phyloP scores from a whole-genome alignment of 305 asterid species.

The Plantago coronopus region DNA sequence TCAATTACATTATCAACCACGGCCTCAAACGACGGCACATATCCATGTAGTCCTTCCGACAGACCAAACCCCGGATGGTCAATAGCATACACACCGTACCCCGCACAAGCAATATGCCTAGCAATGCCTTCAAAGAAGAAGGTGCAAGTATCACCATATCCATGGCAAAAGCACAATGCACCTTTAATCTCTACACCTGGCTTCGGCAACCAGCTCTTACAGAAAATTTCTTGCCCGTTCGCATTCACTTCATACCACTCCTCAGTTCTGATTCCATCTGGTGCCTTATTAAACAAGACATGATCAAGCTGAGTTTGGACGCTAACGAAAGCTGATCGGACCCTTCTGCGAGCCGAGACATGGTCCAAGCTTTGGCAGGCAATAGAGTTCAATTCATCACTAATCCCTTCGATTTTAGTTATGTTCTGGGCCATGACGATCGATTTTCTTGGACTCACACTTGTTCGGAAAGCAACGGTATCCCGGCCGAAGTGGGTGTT shows the following conservation, averaged over 20 bases:
- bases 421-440: slow-evolving; percentile 51
- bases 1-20: slow-evolving; percentile 78
- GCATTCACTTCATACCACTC: slow-evolving; percentile 94
- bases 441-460: slow-evolving; percentile 7
- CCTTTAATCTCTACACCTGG: slow-evolving; percentile 84
- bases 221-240: slow-evolving; percentile 76
- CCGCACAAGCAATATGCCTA: slow-evolving; percentile 73
- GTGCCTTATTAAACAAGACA: slow-evolving; percentile 73
- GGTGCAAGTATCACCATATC: slow-evolving; percentile 97
- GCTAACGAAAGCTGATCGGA: slow-evolving; percentile 66
- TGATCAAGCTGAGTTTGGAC: slow-evolving; percentile 80
- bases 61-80: slow-evolving; percentile 98
- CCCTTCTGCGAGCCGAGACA: slow-evolving; percentile 86
- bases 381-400: slow-evolving; percentile 72
- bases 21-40: slow-evolving; percentile 66
- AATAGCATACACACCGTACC: slow-evolving; percentile 83
- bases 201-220: slow-evolving; percentile 93
- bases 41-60: slow-evolving; percentile 90
- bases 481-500: slow-evolving; percentile 21
- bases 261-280: slow-evolving; percentile 79
- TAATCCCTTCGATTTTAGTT: slow-evolving; percentile 58
- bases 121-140: slow-evolving; percentile 99
- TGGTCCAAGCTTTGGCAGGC: slow-evolving; percentile 84
- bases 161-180: slow-evolving; percentile 83
- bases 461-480: slow-evolving; percentile 16